Conservation (phyloP, 495 filamentous ascomycete species). For the Daldinia loculata region DNA sequence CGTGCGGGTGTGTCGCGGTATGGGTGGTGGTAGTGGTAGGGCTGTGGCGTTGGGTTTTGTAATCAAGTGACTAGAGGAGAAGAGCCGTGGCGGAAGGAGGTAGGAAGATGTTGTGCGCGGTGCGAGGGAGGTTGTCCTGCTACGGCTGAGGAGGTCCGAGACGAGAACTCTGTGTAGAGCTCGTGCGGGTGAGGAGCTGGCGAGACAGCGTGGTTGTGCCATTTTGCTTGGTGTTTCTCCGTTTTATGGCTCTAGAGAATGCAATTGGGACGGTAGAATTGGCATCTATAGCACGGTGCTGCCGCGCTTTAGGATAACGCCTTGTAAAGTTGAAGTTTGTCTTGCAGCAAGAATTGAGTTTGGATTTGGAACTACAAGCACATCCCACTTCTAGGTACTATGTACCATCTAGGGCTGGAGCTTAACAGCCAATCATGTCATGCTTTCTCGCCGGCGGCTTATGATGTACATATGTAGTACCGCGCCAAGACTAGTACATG, state of each 20-base stretch:
- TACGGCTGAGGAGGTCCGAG: constrained; percentile 28
- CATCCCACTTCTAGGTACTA: neutral
- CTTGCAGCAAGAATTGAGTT: neutral
- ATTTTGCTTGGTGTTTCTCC: constrained; percentile 14
- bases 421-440: neutral
- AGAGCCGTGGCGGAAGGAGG: constrained; percentile 24
- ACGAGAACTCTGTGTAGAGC: constrained; percentile 40
- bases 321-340: neutral
- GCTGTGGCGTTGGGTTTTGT: neutral
- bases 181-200: constrained; percentile 37
- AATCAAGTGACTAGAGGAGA: constrained; percentile 11
- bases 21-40: neutral
- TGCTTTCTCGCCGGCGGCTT: neutral
- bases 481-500: neutral
- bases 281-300: neutral
- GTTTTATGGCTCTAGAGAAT: neutral
- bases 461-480: neutral
- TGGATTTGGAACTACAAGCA: neutral
- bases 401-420: neutral
- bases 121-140: constrained; percentile 18
- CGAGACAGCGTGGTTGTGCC: constrained; percentile 34
- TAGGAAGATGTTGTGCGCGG: constrained; percentile 15
- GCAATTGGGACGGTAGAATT: neutral
- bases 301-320: neutral
- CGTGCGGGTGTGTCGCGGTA: constrained; percentile 21